Conservation (phyloP, 2,329 filamentous ascomycete genomes). For the Chaetomiaceae sp. region DNA sequence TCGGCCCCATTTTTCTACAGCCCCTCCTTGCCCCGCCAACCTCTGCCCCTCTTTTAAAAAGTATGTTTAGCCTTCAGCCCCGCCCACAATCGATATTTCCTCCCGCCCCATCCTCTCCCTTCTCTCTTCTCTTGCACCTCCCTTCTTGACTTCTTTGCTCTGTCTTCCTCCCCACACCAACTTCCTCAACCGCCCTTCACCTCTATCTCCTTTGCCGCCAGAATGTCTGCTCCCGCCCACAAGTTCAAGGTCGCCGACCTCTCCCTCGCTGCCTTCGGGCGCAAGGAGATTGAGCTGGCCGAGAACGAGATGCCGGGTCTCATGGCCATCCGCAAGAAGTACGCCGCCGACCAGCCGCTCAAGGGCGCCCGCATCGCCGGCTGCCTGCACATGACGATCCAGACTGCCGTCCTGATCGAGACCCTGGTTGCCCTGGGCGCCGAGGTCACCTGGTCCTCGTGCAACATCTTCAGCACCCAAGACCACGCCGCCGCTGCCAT, state of each 20-base stretch:
- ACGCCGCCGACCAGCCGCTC: slow-evolving; percentile 87
- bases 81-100: slow-evolving; percentile 18
- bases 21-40: slow-evolving; percentile 19
- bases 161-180: slow-evolving; percentile 12
- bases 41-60: slow-evolving; percentile 19
- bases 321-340: slow-evolving; percentile 90
- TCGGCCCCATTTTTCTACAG: slow-evolving; percentile 13
- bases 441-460: slow-evolving; percentile 97
- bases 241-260: slow-evolving; percentile 99
- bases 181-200: slow-evolving; percentile 5
- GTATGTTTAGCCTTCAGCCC: slow-evolving; percentile 7
- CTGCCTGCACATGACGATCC: slow-evolving; percentile 99
- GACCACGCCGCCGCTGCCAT: slow-evolving; percentile 98
- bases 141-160: not conserved
- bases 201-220: slow-evolving; percentile 26
- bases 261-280: slow-evolving; percentile 94
- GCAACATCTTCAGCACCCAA: slow-evolving; percentile 99
- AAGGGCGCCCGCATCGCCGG: slow-evolving; percentile 93
- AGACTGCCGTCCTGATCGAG: slow-evolving; percentile 99
- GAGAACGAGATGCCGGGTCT: slow-evolving; percentile 97
- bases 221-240: slow-evolving; percentile 74
- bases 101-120: not conserved
- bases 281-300: slow-evolving; percentile 97
- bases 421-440: slow-evolving; percentile 91
- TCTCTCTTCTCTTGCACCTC: not conserved